Evolutionary conservation across 805 yeast genomes (phyloP).

Genomic region (Candida qinlingensis): DNA sequence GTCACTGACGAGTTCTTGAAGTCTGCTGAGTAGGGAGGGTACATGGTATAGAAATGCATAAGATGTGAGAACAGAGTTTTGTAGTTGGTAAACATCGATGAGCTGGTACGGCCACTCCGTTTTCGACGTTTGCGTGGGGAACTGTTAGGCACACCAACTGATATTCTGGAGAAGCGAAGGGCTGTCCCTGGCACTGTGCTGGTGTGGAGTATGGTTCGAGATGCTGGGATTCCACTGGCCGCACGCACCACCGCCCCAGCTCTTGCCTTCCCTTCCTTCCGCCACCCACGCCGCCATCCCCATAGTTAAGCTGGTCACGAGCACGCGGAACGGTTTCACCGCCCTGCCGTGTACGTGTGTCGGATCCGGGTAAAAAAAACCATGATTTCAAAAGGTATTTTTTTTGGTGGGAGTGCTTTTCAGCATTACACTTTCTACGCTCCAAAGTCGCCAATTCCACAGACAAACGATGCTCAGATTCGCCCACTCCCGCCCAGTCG

Average conservation of each 20-base stretch:
- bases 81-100: neutral
- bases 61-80: neutral
- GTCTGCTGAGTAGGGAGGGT: neutral
- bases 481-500: constrained; percentile 12
- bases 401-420: neutral
- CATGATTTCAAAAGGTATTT: neutral
- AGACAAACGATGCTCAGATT: constrained; percentile 18
- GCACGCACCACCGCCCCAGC: no score
- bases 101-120: neutral
- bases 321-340: no score
- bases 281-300: no score
- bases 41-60: no score
- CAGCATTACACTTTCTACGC: neutral
- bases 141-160: neutral
- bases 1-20: constrained; percentile 42
- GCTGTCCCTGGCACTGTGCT: no score
- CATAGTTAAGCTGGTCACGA: no score
- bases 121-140: constrained; percentile 2
- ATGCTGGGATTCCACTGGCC: no score
- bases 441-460: neutral
- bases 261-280: no score
- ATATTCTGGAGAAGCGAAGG: neutral
- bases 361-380: constrained; percentile 7
- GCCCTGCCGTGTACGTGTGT: neutral
- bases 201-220: no score